A percentile compares a stretch with the other conserved stretches of the same genome.
These are phyloP conservation scores for Sphaerostilbella broomeana DNA, from an alignment of 2,329 filamentous ascomycete species.

Conservation along the genomic window DNA sequence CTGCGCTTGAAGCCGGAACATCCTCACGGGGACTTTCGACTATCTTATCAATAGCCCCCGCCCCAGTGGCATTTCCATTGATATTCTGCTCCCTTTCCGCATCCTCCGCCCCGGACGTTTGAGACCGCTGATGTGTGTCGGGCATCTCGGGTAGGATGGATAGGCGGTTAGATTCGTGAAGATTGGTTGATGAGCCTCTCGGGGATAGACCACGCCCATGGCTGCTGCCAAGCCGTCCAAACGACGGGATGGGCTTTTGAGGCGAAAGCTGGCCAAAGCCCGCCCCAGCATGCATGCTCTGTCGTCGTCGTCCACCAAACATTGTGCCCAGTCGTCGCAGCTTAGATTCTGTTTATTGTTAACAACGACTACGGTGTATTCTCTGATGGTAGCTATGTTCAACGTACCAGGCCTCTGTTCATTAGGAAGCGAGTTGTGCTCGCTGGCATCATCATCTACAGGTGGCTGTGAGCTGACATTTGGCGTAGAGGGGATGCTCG, in stretches of 20 bases:
- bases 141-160: constrained; percentile 54
- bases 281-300: constrained; percentile 61
- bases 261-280: constrained; percentile 53
- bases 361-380: not conserved
- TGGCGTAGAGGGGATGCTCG: constrained; percentile 13
- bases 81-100: constrained; percentile 14
- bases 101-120: constrained; percentile 21
- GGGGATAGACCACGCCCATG: constrained; percentile 53
- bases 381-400: not conserved
- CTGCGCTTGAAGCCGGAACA: constrained; percentile 23
- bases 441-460: constrained; percentile 32
- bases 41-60: constrained; percentile 22
- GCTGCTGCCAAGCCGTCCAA: constrained; percentile 59
- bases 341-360: constrained; percentile 40
- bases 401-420: constrained; percentile 33
- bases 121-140: constrained; percentile 28
- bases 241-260: constrained; percentile 43
- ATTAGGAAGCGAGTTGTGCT: constrained; percentile 31
- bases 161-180: constrained; percentile 48
- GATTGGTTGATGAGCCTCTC: constrained; percentile 51
- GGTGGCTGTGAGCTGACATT: constrained; percentile 7
- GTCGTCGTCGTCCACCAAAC: constrained; percentile 53
- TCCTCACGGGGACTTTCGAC: constrained; percentile 25
- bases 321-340: constrained; percentile 62
- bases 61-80: constrained; percentile 42